A percentile compares a stretch with the other conserved stretches of the same genome.
phyloP scores from a whole-genome alignment of 2,329 filamentous ascomycete species.

The Scytalidium lignicola region DNA sequence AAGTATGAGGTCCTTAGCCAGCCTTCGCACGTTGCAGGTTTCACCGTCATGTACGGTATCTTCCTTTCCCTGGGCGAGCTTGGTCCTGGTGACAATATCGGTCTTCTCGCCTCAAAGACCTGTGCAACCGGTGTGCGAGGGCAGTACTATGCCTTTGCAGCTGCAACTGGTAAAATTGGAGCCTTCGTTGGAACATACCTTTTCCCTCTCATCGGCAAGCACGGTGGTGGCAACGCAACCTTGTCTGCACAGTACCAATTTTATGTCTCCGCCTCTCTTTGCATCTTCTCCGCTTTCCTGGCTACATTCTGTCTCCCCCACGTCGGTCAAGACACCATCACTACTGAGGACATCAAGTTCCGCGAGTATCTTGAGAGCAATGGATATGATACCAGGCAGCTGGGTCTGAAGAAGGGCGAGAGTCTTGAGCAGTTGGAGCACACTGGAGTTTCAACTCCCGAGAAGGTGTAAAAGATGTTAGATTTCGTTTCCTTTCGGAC shows the following conservation, averaged over 20 bases:
- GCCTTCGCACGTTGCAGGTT: conserved; percentile 63
- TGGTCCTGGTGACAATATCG: conserved; percentile 88
- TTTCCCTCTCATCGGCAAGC: conserved; percentile 65
- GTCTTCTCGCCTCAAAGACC: conserved; percentile 79
- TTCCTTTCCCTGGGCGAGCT: conserved; percentile 75
- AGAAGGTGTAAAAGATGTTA: neutral
- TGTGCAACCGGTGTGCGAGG: conserved; percentile 85
- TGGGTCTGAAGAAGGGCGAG: conserved; percentile 36
- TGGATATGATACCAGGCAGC: conserved; percentile 66
- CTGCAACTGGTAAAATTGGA: conserved; percentile 69
- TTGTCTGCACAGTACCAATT: conserved; percentile 80
- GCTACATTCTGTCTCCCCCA: conserved; percentile 66
- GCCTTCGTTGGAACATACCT: conserved; percentile 85
- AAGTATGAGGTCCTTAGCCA: conserved; percentile 67
- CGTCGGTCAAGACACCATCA: conserved; percentile 82
- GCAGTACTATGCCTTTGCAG: conserved; percentile 68
- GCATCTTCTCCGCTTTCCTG: conserved; percentile 66
- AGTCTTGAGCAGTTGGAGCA: conserved; percentile 7
- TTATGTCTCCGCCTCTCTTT: conserved; percentile 74
- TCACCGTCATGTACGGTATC: conserved; percentile 74
- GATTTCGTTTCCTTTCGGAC: too few relatives aligned
- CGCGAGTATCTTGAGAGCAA: conserved; percentile 65
- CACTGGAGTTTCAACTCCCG: neutral
- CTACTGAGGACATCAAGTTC: conserved; percentile 70
- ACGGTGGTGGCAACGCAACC: conserved; percentile 48